Evolutionary conservation across 139 green algal species (phyloP), one percentile per base, ranked within the genome.

Genomic region (Spirogloea muscicola): DNA sequence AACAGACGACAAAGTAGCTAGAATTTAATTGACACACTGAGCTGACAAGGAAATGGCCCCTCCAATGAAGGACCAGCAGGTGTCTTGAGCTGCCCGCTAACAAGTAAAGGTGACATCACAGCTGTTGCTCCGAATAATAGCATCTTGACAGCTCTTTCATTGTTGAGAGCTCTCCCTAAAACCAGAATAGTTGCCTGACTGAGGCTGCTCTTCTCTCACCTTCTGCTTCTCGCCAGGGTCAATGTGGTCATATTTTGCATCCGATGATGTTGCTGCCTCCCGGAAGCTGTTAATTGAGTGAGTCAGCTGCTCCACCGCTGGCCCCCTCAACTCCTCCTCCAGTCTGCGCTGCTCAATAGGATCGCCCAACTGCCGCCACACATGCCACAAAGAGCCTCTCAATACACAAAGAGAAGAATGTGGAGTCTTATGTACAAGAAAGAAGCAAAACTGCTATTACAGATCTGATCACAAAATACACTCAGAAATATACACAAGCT

Each of bases 171-270:
- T 9, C 39, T 27, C 59, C 7, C 6, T 21, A 31, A 55, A 55
- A 21, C 21, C 21, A 21, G 21, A 21, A 55, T 55, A 55, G 46
- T 21, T 21, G 21, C 21, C 21, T 21, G 21, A 55, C 46, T 55
- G 46, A 31, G 21, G 21, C 21, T 55, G 21, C 46, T 31, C 34
- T 68, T 68, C 33, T 29, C 60, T 9, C 31, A 87, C 87, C 40
- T 88, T 88, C 2, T 85, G 82, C 36, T 88, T 88, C 34, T 99
- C 94, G 31, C 72, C 89, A 3, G 81, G 52, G 5, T 83, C 76
- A 48, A 98, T 91, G 86, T 99, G 94, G 1, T 85, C 85, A 38
- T 91, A 89, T 36, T 81, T 75, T 3, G 79, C 29, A 46, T 89
- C 87, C 3, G 49, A 52, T 5, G 72, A 76, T 61, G 46, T 37